Base-by-base conservation (phyloP, 2,329 filamentous ascomycete species). In the Neocatenulostroma microsporum region DNA sequence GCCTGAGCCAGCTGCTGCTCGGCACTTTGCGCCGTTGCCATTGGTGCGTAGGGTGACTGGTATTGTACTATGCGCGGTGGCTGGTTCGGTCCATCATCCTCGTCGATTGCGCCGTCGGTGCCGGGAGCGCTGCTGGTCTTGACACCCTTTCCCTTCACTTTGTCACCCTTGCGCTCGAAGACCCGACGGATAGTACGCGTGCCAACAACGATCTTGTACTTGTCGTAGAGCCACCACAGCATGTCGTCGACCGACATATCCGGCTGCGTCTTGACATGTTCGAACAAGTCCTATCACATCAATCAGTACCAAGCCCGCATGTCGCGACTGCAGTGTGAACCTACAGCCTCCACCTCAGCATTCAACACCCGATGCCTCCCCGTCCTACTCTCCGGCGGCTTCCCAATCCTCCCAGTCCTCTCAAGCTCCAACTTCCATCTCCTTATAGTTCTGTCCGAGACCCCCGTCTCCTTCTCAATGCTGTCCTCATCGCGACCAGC, bases 181-280 rank as follows among this genome's bases (percentile, higher is more conserved):
- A 59, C 57, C n/a, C 57, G 49, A 1, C 57, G 50, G 24, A 61
- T 58, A 10, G 57, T 61, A 17, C 57, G 48, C 20, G 57, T 59
- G 32, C 56, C 57, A 25, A 60, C 57, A 14, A 60, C 57, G 20
- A 61, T 55, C 44, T 57, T 50, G 40, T 59, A 53, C 2, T 46
- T 51, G 27, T 61, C 56, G 47, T 60, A 58, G 7, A 61, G 43
- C 56, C 57, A 61, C 57, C 57, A 61, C 9, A 60, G 48, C 56
- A 61, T 61, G 38, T 61, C 57, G 34, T 61, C 57, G 30, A 60
- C 56, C 9, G 54, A 54, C 47, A 58, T 47, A 21, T 57, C 54
- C 33, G 55, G 56, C 31, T 58, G 56, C 26, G 50, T 45, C 23
- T 53, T 53, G 17, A 57, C 53, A 49, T 58, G 50, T 31, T 58